Evolutionary conservation across 1,139 yeast species (phyloP), one percentile per base, ranked within the genome.

Genomic region (Debaryomyces singareniensis): DNA sequence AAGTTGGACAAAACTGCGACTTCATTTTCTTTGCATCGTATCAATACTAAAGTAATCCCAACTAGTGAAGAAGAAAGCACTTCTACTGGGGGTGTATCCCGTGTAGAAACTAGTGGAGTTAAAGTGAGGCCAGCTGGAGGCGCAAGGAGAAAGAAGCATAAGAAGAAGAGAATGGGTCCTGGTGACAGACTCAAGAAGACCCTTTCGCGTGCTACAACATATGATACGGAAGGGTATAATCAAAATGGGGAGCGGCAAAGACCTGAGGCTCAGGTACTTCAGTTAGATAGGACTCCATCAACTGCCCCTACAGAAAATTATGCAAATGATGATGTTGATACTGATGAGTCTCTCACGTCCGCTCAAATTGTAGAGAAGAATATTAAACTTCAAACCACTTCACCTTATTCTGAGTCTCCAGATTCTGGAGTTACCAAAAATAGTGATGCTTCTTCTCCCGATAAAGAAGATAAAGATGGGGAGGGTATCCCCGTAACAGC

Each of bases 81-180:
- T 12, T 29, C 39, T 21, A 38, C 34, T 20, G 47, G 51, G 5
- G 57, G 58, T 30, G n/a, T 7, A 7, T n/a, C 21, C n/a, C 63
- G 77, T 1, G 56, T 76, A 13, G 82, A 75, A 50, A 78, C 85
- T 0, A 72, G 78, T 45, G 84, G 86, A 15, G 56, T 73, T 14
- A 77, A 79, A 28, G 82, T 74, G n/a, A 71, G 77, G 41, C 91
- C 93, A 2, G 85, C 84, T 2, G 94, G 93, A 26, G 93, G 91
- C 20, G 83, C 83, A 49, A 68, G 61, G 35, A 60, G 80, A 45
- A 60, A 57, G 46, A 57, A 55, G 42, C 51, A 45, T 27, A 57
- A 66, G 56, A 58, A 57, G 48, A 63, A 43, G 55, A 55, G 52
- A 45, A 53, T 50, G 42, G 52, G 52, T 42, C 40, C 51, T 4